Conservation (phyloP, 2,329 filamentous ascomycete genomes). For the Ophiostoma fasciatum region DNA sequence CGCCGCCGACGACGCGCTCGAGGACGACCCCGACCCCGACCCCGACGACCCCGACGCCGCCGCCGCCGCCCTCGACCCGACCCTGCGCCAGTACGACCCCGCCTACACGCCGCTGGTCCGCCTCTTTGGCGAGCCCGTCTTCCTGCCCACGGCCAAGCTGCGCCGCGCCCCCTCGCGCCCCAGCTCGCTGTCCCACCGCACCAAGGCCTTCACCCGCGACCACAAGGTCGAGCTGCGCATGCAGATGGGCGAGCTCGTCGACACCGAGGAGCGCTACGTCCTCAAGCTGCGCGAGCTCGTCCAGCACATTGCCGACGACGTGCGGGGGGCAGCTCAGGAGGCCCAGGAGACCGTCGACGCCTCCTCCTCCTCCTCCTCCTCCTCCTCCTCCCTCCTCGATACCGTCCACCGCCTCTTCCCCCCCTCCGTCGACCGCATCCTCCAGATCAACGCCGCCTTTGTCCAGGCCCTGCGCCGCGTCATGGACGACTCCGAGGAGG, state of each 20-base stretch:
- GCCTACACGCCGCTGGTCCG: constrained; percentile 63
- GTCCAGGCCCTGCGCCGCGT: constrained; percentile 59
- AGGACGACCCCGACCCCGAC: constrained; percentile 32
- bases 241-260: constrained; percentile 79
- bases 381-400: constrained; percentile 56
- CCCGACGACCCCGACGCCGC: constrained; percentile 36
- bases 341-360: constrained; percentile 44
- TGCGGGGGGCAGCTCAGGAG: constrained; percentile 34
- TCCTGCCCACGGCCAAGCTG: constrained; percentile 72
- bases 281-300: constrained; percentile 75
- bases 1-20: constrained; percentile 15
- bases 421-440: constrained; percentile 61
- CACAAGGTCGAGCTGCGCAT: constrained; percentile 76
- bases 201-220: constrained; percentile 60
- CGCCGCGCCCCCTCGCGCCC: constrained; percentile 79
- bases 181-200: constrained; percentile 56
- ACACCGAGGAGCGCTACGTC: constrained; percentile 91
- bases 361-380: constrained; percentile 48
- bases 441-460: constrained; percentile 70
- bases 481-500: constrained; percentile 71
- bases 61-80: constrained; percentile 50
- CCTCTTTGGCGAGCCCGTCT: constrained; percentile 68
- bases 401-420: constrained; percentile 81
- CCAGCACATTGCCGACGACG: constrained; percentile 64
- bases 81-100: constrained; percentile 51